A percentile compares a stretch with the other conserved stretches of the same genome.
Conservation (phyloP, 192 early-diverging fungal species). For the Backusella macrospora region DNA sequence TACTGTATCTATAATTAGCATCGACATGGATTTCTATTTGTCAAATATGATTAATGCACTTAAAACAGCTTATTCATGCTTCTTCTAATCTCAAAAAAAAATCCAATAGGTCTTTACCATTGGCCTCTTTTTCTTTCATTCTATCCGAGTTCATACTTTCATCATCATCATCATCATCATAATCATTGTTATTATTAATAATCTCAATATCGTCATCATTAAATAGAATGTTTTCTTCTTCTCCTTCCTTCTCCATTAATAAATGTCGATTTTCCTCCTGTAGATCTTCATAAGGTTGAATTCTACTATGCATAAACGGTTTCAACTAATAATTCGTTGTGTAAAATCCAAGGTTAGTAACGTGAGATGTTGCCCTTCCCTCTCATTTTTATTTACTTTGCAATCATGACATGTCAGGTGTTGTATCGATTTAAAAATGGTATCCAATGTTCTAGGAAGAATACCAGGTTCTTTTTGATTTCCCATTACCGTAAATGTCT, state of each 20-base stretch:
- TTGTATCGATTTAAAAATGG: slow-evolving; percentile 56
- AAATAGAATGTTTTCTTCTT: background rate
- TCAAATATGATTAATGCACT: background rate
- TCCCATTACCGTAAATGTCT: slow-evolving; percentile 70
- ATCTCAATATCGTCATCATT: too few relatives aligned
- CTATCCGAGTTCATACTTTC: background rate
- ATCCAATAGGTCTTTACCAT: background rate
- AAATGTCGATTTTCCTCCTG: slow-evolving; percentile 31
- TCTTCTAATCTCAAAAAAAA: background rate
- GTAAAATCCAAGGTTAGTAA: too few relatives aligned
- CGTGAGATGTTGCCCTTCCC: background rate
- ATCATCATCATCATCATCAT: background rate
- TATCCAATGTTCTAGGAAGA: slow-evolving; percentile 58
- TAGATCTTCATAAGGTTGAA: slow-evolving; percentile 26
- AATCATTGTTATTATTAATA: background rate
- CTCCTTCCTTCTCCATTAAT: background rate
- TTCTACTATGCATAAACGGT: slow-evolving; percentile 40
- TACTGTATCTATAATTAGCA: slow-evolving; percentile 69
- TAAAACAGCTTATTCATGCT: background rate
- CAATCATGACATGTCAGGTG: background rate
- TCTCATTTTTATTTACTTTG: slow-evolving; percentile 21
- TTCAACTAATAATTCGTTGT: slow-evolving; percentile 23
- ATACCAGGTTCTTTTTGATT: slow-evolving; percentile 50
- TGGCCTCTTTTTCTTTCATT: background rate
- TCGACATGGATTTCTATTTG: slow-evolving; percentile 11